Evolutionary conservation across 495 filamentous ascomycete genomes (phyloP), one percentile per base, ranked within the genome.

Genomic region (Neurospora sublineolata): DNA sequence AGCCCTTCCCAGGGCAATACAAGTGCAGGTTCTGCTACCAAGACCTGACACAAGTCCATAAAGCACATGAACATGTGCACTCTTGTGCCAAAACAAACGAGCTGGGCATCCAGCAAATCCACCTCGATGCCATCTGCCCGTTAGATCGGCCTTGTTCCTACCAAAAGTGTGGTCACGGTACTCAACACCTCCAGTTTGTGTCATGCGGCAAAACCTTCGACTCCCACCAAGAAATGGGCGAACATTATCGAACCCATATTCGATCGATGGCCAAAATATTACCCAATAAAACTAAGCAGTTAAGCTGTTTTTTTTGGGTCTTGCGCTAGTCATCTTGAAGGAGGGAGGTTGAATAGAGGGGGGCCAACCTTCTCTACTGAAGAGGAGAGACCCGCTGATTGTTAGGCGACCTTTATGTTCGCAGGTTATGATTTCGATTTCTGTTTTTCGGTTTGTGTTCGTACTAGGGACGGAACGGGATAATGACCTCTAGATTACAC

Each of bases 221-320:
- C 0, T 3, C 18, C 40, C 6, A 41, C 5, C 2, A 3, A 0
- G 6, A 18, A 42, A 18, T n/a, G 18, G 18, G 41, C 0, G 41
- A 42, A 3, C 18, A 42, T 8, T n/a, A 42, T 6, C 40, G 16
- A 0, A 42, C 6, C 0, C 40, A 42, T n/a, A 3, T 42, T 0
- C 1, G 40, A 1, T 9, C 40, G 0, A 42, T 42, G 40, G n/a
- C 16, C 0, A n/a, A 42, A 3, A 42, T 7, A 0, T 0, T 42
- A 18, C 16, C 41, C 3, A 0, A 9, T 18, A n/a, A 0, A 3
- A n/a, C 5, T 0, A n/a, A 42, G 18, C 0, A 18, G 18, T 0
- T 42, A 2, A 42, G 41, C 41, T 42, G 18, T 3, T 42, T 42
- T 0, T 42, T 42, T 0, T 0, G 41, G 41, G 0, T 42, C 18